Percentiles rank a stretch among this genome's conserved stretches.
phyloP scores from a whole-genome alignment of 805 yeast genomes.

The Kazachstania martiniae region DNA sequence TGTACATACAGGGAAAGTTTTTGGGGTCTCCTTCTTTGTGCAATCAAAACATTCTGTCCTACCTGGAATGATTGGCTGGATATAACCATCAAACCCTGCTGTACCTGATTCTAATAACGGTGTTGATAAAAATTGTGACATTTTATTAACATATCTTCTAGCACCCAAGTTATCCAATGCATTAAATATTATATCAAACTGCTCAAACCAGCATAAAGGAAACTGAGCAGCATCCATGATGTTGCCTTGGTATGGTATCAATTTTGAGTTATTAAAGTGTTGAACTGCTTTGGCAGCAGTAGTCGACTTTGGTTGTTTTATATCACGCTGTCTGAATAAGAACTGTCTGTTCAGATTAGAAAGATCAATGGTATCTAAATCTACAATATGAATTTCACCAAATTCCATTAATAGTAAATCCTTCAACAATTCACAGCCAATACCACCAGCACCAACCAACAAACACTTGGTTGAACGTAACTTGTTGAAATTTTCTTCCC shows the following conservation, averaged over 20 bases:
- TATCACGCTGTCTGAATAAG: constrained; percentile 78
- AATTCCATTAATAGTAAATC: constrained; percentile 69
- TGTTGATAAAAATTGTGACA: constrained; percentile 60
- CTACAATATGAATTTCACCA: constrained; percentile 86
- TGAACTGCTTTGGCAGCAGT: constrained; percentile 81
- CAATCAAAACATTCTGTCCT: constrained; percentile 90
- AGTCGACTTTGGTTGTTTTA: constrained; percentile 74
- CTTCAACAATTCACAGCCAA: constrained; percentile 85
- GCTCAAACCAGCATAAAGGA: constrained; percentile 64
- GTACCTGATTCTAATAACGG: constrained; percentile 93
- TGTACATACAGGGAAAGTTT: constrained; percentile 90
- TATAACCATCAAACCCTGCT: constrained; percentile 89
- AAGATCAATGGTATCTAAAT: constrained; percentile 87
- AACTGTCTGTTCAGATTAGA: constrained; percentile 91
- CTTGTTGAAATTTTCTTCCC: constrained; percentile 16
- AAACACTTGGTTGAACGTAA: constrained; percentile 43
- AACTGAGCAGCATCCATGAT: constrained; percentile 68
- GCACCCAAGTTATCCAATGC: constrained; percentile 94
- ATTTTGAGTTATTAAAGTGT: constrained; percentile 52
- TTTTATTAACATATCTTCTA: constrained; percentile 74
- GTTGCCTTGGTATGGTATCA: constrained; percentile 77
- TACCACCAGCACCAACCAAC: constrained; percentile 93
- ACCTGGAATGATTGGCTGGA: constrained; percentile 80
- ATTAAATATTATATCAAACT: constrained; percentile 73
- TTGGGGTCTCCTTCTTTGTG: constrained; percentile 75